These are phyloP conservation scores for Phialophora chinensis DNA, from an alignment of 2,329 filamentous ascomycete species.

Conservation along the genomic window DNA sequence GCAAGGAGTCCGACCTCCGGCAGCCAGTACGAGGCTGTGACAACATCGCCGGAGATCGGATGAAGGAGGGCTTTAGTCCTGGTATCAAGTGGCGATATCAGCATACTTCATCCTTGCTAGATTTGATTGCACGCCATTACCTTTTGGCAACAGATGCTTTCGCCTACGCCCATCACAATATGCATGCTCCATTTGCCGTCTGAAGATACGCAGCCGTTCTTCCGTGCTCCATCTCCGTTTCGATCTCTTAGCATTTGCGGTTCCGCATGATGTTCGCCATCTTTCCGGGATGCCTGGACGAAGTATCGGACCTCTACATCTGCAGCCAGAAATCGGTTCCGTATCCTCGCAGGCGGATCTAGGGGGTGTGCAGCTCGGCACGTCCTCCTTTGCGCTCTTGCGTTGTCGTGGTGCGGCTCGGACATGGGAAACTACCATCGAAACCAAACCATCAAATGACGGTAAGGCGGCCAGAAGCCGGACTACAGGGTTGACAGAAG, in stretches of 20 bases:
- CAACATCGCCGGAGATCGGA: neutral
- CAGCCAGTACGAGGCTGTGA: slow-evolving; percentile 8
- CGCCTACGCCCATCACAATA: neutral
- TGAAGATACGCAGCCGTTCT: neutral
- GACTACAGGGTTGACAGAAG: neutral
- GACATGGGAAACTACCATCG: neutral
- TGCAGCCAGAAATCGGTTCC: no score
- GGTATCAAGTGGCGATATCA: neutral
- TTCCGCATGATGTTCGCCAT: neutral
- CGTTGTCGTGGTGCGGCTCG: neutral
- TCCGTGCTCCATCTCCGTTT: neutral
- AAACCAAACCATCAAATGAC: neutral
- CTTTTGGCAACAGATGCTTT: neutral
- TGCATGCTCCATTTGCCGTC: neutral
- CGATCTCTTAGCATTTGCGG: neutral
- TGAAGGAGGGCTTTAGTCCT: no score
- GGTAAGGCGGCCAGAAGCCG: no score
- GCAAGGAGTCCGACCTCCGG: slow-evolving; percentile 3
- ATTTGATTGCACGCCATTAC: neutral
- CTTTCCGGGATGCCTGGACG: neutral
- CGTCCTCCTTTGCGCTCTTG: neutral
- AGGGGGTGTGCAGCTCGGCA: no score
- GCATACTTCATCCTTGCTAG: neutral
- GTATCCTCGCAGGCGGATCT: neutral
- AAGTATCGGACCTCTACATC: neutral